These are phyloP conservation scores for Barnettozyma sp. DNA, from an alignment of 805 yeast species.

Conservation along the genomic window DNA sequence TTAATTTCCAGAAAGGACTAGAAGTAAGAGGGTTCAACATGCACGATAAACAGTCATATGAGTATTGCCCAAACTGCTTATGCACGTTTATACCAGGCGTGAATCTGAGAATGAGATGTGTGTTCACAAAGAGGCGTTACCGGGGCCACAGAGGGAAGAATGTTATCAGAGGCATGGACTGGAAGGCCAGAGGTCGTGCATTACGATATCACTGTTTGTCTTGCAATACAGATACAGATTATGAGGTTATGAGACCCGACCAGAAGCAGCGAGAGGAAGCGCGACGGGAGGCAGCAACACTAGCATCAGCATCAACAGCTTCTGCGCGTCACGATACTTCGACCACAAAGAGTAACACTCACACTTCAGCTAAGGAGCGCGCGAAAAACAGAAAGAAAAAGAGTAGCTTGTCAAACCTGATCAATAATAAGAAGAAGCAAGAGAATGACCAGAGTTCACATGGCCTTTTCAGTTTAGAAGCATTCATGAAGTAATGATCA, in stretches of 20 bases:
- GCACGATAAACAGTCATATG: constrained; percentile 19
- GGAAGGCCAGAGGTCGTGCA: constrained; percentile 16
- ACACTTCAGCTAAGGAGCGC: constrained; percentile 31
- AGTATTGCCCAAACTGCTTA: constrained; percentile 20
- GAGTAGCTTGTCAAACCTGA: constrained; percentile 34
- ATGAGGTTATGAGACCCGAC: constrained; percentile 15
- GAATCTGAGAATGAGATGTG: constrained; percentile 22
- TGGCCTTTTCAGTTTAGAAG: constrained; percentile 39
- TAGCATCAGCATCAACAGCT: too few species aligned
- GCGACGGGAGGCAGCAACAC: too few species aligned
- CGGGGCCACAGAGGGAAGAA: too few species aligned
- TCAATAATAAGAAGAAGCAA: constrained; percentile 36
- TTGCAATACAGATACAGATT: constrained; percentile 21
- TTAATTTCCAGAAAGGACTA: constrained; percentile 25
- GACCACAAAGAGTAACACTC: constrained; percentile 15
- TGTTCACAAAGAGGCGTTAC: constrained; percentile 11
- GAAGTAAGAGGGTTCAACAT: constrained; percentile 23
- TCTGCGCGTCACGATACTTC: too few species aligned
- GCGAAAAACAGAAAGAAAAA: constrained; percentile 43
- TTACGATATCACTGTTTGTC: constrained; percentile 25
- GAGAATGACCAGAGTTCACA: too few species aligned
- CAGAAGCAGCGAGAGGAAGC: too few species aligned
- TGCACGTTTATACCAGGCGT: constrained; percentile 26
- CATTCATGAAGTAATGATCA: constrained; percentile 34
- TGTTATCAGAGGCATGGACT: too few species aligned